These are phyloP conservation scores for Teratosphaeria viscida DNA, from an alignment of 2,329 filamentous ascomycete genomes.

Conservation along the genomic window DNA sequence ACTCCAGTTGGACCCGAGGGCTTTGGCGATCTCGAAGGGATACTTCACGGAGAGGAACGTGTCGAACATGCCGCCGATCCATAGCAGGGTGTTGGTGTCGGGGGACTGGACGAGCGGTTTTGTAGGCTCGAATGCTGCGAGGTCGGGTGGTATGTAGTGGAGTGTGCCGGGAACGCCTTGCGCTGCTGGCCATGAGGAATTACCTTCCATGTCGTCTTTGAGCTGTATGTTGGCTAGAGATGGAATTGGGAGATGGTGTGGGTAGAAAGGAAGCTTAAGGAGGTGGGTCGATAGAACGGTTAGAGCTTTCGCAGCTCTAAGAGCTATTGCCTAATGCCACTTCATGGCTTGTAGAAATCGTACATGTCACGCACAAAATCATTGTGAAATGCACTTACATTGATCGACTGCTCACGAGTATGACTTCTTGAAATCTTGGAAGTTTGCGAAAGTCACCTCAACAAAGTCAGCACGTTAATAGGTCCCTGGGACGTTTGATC, in stretches of 20 bases:
- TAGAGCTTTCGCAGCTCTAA: not conserved
- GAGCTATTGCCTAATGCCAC: not conserved
- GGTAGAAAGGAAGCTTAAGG: not conserved
- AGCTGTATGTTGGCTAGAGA: not conserved
- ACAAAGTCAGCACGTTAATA: not conserved
- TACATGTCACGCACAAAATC: not conserved
- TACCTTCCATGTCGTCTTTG: not conserved
- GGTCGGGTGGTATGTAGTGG: slow-evolving; percentile 31
- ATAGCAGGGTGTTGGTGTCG: slow-evolving; percentile 51
- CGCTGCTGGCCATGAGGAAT: not conserved
- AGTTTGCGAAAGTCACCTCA: not conserved
- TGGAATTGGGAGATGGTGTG: not conserved
- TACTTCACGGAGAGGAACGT: slow-evolving; percentile 57
- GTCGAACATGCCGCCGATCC: slow-evolving; percentile 61
- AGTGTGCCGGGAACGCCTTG: slow-evolving; percentile 25
- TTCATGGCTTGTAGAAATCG: not conserved
- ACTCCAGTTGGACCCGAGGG: slow-evolving; percentile 40
- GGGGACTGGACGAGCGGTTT: slow-evolving; percentile 14
- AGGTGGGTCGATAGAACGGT: not conserved
- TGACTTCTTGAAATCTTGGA: not conserved
- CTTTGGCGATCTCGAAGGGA: slow-evolving; percentile 38
- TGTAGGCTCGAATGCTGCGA: slow-evolving; percentile 37
- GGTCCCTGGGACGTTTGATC: not conserved
- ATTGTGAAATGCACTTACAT: not conserved
- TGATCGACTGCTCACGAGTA: not conserved